A percentile compares a stretch with the other conserved stretches of the same genome.
phyloP scores from a whole-genome alignment of 1,139 yeast genomes.

The Eremothecium gossypii region DNA sequence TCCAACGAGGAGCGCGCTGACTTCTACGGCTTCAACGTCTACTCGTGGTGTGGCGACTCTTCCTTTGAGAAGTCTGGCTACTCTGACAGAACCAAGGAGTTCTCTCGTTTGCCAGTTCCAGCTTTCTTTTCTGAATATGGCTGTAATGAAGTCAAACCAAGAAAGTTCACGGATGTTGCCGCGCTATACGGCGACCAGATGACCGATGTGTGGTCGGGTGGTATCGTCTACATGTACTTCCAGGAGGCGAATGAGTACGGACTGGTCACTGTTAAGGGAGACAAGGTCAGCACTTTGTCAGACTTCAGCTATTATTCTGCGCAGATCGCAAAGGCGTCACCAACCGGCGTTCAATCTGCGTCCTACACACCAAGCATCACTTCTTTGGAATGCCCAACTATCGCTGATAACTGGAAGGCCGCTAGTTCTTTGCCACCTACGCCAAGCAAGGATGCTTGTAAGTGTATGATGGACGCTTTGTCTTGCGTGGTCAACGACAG shows the following conservation, averaged over 20 bases:
- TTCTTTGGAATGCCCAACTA: slow-evolving; percentile 44
- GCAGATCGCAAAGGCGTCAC: slow-evolving; percentile 46
- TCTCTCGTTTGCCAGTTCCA: slow-evolving; percentile 58
- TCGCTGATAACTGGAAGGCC: slow-evolving; percentile 47
- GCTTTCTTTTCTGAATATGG: slow-evolving; percentile 76
- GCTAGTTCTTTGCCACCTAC: slow-evolving; percentile 65
- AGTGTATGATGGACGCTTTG: slow-evolving; percentile 45
- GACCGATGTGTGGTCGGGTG: slow-evolving; percentile 84
- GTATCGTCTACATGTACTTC: slow-evolving; percentile 77
- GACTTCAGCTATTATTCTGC: slow-evolving; percentile 50
- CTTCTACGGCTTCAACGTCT: slow-evolving; percentile 90
- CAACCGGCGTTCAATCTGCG: slow-evolving; percentile 47
- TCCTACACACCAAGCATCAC: slow-evolving; percentile 42
- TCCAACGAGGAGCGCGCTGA: slow-evolving; percentile 59
- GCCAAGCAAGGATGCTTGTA: slow-evolving; percentile 54
- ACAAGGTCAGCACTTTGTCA: slow-evolving; percentile 49
- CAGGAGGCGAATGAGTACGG: slow-evolving; percentile 70
- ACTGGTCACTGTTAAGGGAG: slow-evolving; percentile 48
- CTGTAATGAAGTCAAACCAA: slow-evolving; percentile 54
- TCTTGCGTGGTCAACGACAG: slow-evolving; percentile 45
- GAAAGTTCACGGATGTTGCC: slow-evolving; percentile 62
- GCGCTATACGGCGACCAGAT: slow-evolving; percentile 51
- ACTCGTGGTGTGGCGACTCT: slow-evolving; percentile 89
- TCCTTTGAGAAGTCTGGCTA: slow-evolving; percentile 62
- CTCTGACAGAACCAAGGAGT: slow-evolving; percentile 61